Base-by-base conservation (phyloP, 2,329 filamentous ascomycete species). In the Clathrospora elynae region DNA sequence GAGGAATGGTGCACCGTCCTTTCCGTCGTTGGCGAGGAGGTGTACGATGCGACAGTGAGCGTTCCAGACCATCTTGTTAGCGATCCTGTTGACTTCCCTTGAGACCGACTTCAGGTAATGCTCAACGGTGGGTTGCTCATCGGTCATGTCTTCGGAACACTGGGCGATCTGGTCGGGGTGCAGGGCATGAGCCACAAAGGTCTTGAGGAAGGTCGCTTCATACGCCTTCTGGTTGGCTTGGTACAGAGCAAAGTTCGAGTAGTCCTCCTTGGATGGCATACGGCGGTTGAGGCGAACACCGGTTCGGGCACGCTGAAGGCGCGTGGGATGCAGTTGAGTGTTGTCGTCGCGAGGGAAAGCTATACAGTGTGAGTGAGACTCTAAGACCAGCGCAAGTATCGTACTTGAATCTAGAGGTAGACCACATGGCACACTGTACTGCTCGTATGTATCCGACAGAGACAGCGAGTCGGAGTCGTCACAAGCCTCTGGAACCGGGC, bases 201-300 rank as follows among this genome's bases (percentile, higher is more conserved):
- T 41, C 31, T 57, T 61, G 9, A 64, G 11, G 19, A 59, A 57
- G 2, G 47, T 45, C 6, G 51, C 51, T 32, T 65, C 62, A 29
- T 64, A 64, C 1, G 46, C 43, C 28, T 55, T 61, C 29, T 64
- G 61, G 19, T 47, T 63, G 4, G 52, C 59, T 35, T 65, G 57
- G 24, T 64, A 61, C 11, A 59, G 35, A 10, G 42, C 40, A 18
- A 61, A 62, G 16, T 61, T 48, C 4, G 42, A 17, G 18, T 57
- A 52, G 28, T 58, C 51, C 2, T 55, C 43, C 23, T 47, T 48
- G 6, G 51, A 50, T 3, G 58, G 52, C 23, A 49, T n/a, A 11
- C 50, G 51, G 8, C 43, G 54, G 20, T 49, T 51, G 17, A 42
- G 31, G 10, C 32, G 42, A 17, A 51, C 25, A 6, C 43, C 46